Evolutionary conservation across 768 basidiomycete species (phyloP).

Genomic region (Suillus bovinus): DNA sequence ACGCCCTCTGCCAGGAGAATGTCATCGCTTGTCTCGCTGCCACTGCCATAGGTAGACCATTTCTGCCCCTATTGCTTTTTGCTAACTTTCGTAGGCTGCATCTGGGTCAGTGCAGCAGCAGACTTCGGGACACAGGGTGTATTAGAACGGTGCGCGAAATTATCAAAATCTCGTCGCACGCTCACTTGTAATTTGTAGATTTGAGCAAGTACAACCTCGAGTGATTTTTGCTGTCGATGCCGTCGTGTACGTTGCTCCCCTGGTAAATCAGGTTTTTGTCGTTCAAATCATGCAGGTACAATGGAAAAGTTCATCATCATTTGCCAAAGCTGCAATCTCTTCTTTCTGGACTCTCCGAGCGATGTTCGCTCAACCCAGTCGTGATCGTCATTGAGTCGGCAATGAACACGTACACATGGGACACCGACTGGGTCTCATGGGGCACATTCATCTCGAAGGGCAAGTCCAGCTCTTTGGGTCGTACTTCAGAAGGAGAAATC

Average conservation of each 20-base stretch:
- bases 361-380: slow-evolving; percentile 40
- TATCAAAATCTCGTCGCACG: slow-evolving; percentile 8
- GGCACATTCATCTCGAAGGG: slow-evolving; percentile 52
- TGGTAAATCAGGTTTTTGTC: neutral
- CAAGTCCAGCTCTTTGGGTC: slow-evolving; percentile 44
- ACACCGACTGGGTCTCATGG: slow-evolving; percentile 51
- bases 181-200: slow-evolving; percentile 36
- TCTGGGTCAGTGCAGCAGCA: slow-evolving; percentile 81
- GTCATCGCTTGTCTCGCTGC: slow-evolving; percentile 67
- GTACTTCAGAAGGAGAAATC: slow-evolving; percentile 57
- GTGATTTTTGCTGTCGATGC: slow-evolving; percentile 74
- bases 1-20: slow-evolving; percentile 50
- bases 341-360: slow-evolving; percentile 48
- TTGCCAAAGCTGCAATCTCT: slow-evolving; percentile 61
- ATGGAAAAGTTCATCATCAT: slow-evolving; percentile 68
- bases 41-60: slow-evolving; percentile 52
- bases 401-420: slow-evolving; percentile 31
- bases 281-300: slow-evolving; percentile 50
- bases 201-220: slow-evolving; percentile 77
- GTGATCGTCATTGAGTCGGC: slow-evolving; percentile 59
- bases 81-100: slow-evolving; percentile 43
- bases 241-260: slow-evolving; percentile 51
- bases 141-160: slow-evolving; percentile 57
- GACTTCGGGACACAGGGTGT: slow-evolving; percentile 84
- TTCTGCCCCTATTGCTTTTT: neutral